phyloP scores from a whole-genome alignment of 2,329 filamentous ascomycete genomes.

The Colletotrichum sp. region DNA sequence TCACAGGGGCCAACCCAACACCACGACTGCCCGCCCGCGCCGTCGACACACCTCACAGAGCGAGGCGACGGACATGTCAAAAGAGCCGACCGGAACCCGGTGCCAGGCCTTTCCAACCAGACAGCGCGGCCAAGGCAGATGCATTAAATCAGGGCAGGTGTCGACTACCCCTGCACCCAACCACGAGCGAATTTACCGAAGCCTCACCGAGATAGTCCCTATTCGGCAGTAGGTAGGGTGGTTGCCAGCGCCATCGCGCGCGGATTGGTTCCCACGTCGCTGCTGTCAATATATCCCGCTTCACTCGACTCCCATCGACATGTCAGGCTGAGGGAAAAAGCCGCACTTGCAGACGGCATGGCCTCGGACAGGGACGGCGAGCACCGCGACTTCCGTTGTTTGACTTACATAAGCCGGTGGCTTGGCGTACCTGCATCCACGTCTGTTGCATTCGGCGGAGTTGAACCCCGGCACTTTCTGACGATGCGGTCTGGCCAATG shows the following conservation, averaged over 20 bases:
- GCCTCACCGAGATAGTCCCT: neutral
- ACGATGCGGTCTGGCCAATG: constrained; percentile 4
- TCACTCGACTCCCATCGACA: neutral
- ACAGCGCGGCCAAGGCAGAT: neutral
- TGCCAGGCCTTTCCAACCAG: neutral
- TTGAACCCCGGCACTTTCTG: neutral
- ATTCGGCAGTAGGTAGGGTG: neutral
- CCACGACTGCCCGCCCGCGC: neutral
- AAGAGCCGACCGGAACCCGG: neutral
- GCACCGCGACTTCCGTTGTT: constrained; percentile 6
- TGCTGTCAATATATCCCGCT: neutral
- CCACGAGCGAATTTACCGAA: neutral
- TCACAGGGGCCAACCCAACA: neutral
- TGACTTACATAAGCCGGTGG: neutral
- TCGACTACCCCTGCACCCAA: neutral
- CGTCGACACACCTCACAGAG: neutral
- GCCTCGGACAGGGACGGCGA: neutral
- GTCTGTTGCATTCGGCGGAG: neutral
- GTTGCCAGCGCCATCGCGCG: neutral
- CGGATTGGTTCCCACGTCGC: neutral
- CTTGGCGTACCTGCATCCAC: neutral
- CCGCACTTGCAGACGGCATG: neutral
- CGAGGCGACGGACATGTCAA: constrained; percentile 4
- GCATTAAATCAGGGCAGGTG: neutral
- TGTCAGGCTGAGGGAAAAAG: neutral